These are phyloP conservation scores for Nitzschia inconspicua DNA, from an alignment of 108 stramenopile genomes.

Conservation along the genomic window DNA sequence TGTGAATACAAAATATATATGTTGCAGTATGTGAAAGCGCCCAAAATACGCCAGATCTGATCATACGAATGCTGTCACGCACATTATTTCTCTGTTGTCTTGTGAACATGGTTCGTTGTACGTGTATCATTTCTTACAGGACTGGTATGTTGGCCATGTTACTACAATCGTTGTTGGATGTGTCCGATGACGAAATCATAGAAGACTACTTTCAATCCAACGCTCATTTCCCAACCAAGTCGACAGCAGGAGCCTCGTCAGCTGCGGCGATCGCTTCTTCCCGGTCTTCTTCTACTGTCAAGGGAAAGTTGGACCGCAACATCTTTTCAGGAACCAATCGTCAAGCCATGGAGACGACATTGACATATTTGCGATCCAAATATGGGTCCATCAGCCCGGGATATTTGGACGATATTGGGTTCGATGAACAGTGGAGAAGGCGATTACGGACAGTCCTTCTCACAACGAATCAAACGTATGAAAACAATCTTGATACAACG, in stretches of 20 bases:
- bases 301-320: slow-evolving; percentile 3
- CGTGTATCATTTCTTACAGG: slow-evolving; percentile 4
- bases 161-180: slow-evolving; percentile 32
- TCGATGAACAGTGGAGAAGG: slow-evolving; percentile 29
- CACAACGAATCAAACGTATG: background rate
- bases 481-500: too few species aligned
- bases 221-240: background rate
- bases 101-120: too few species aligned
- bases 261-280: background rate
- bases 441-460: slow-evolving; percentile 19
- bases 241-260: background rate
- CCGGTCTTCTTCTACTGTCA: slow-evolving; percentile 4
- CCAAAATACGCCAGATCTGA: too few species aligned
- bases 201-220: slow-evolving; percentile 31
- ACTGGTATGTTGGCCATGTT: slow-evolving; percentile 47
- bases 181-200: slow-evolving; percentile 31
- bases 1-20: too few species aligned
- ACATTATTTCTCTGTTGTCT: too few species aligned
- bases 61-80: too few species aligned
- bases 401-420: slow-evolving; percentile 46
- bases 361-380: slow-evolving; percentile 16
- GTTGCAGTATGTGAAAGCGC: too few species aligned
- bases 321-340: slow-evolving; percentile 22
- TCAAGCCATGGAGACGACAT: slow-evolving; percentile 34
- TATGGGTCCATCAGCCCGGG: slow-evolving; percentile 30